Percentiles rank a stretch among this genome's conserved stretches.
Conservation (phyloP, 2,329 filamentous ascomycete genomes). For the Aureobasidium mangrovei region DNA sequence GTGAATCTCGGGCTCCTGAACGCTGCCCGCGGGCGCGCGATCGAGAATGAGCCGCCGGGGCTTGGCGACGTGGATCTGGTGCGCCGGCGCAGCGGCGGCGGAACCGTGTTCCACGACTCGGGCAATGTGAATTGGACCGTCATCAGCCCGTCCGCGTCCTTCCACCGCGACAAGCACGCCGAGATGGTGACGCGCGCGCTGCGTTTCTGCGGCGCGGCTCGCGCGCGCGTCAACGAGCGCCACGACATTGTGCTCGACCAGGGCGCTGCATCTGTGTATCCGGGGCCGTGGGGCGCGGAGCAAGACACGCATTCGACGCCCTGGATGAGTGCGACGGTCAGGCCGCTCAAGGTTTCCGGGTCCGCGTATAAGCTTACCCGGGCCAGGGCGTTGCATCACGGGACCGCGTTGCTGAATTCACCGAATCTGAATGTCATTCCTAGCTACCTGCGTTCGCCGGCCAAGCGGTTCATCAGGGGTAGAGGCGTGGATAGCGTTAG, state of each 20-base stretch:
- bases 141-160: slow-evolving; percentile 66
- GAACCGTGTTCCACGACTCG: slow-evolving; percentile 85
- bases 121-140: slow-evolving; percentile 96
- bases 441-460: slow-evolving; percentile 66
- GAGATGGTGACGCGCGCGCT: slow-evolving; percentile 89
- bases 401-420: slow-evolving; percentile 74
- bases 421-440: slow-evolving; percentile 64
- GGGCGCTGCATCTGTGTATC: slow-evolving; percentile 18
- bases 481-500: slow-evolving; percentile 87
- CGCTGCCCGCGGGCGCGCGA: slow-evolving; percentile 25
- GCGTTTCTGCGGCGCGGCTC: slow-evolving; percentile 46
- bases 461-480: slow-evolving; percentile 64
- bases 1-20: slow-evolving; percentile 61
- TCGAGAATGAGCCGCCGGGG: slow-evolving; percentile 27
- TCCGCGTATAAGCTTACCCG: slow-evolving; percentile 91
- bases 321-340: slow-evolving; percentile 30
- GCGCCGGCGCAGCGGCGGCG: slow-evolving; percentile 77
- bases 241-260: slow-evolving; percentile 83
- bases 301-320: slow-evolving; percentile 38
- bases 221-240: slow-evolving; percentile 71
- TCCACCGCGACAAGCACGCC: slow-evolving; percentile 80
- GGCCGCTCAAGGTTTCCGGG: slow-evolving; percentile 69
- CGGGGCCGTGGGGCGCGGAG: slow-evolving; percentile 12
- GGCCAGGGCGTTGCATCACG: slow-evolving; percentile 77
- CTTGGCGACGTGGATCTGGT: slow-evolving; percentile 54